Conservation (phyloP, 768 basidiomycete genomes). For the Xanthoconium stramineum region DNA sequence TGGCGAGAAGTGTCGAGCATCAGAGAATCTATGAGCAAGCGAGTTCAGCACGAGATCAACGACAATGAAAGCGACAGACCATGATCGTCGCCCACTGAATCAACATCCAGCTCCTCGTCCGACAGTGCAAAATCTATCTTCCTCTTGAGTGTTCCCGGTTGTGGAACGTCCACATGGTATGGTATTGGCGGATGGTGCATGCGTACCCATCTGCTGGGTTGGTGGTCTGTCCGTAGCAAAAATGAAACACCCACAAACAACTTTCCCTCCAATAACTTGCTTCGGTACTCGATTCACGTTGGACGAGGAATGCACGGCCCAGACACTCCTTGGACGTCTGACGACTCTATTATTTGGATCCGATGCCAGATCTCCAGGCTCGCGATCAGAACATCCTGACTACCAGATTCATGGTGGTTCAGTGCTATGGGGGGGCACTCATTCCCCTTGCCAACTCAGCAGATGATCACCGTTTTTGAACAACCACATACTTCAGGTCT, state of each 20-base stretch:
- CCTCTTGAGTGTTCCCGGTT: slow-evolving; percentile 8
- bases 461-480: background rate
- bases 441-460: no score
- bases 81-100: slow-evolving; percentile 8
- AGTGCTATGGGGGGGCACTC: background rate
- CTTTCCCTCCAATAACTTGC: no score
- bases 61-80: slow-evolving; percentile 14
- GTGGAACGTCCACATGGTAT: slow-evolving; percentile 14
- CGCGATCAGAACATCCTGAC: background rate
- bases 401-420: no score
- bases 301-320: no score
- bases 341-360: background rate
- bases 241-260: background rate
- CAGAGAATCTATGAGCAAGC: slow-evolving; percentile 11
- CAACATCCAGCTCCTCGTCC: slow-evolving; percentile 10
- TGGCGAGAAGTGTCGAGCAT: slow-evolving; percentile 12
- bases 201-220: slow-evolving; percentile 19
- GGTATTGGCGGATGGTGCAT: slow-evolving; percentile 23
- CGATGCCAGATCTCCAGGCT: background rate
- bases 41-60: background rate
- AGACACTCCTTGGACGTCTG: background rate
- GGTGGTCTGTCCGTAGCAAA: background rate
- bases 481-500: background rate
- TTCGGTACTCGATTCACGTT: background rate
- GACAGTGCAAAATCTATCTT: slow-evolving; percentile 5